Evolutionary conservation across 192 early-diverging fungal species (phyloP).

Genomic region (Chytriomyces sp.): DNA sequence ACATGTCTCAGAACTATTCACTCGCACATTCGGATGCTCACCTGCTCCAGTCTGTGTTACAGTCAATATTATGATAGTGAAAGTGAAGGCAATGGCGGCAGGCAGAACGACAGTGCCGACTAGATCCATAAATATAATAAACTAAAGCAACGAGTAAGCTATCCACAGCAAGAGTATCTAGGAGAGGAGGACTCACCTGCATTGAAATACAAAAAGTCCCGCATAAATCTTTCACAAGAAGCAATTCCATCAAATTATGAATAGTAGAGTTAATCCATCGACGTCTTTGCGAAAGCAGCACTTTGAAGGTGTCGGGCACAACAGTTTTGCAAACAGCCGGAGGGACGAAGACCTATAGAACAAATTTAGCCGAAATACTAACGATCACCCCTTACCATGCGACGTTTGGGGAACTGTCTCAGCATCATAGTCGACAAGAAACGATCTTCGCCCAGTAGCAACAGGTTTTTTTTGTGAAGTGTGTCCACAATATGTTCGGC

Average conservation of each 20-base stretch:
- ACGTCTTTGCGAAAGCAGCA: slow-evolving; percentile 84
- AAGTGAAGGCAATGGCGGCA: slow-evolving; percentile 76
- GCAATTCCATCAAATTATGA: slow-evolving; percentile 90
- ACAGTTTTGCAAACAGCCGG: slow-evolving; percentile 91
- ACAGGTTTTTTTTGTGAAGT: slow-evolving; percentile 91
- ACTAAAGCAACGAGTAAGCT: slow-evolving; percentile 53
- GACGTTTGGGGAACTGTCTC: slow-evolving; percentile 87
- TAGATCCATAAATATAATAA: slow-evolving; percentile 75
- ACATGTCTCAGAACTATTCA: slow-evolving; percentile 38
- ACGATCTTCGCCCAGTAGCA: slow-evolving; percentile 93
- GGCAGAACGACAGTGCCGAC: slow-evolving; percentile 89
- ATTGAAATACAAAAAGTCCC: slow-evolving; percentile 97
- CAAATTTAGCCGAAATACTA: slow-evolving; percentile 33
- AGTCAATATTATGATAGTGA: slow-evolving; percentile 59
- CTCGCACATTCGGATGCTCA: slow-evolving; percentile 74
- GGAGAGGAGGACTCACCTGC: slow-evolving; percentile 54
- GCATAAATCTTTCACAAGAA: slow-evolving; percentile 90
- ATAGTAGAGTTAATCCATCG: slow-evolving; percentile 98
- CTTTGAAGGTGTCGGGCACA: slow-evolving; percentile 84
- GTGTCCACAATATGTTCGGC: slow-evolving; percentile 60
- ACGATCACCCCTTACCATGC: slow-evolving; percentile 64
- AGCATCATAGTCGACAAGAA: slow-evolving; percentile 96
- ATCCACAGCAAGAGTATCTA: background rate
- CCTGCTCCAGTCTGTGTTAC: slow-evolving; percentile 33
- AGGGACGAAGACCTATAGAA: slow-evolving; percentile 68